These are phyloP conservation scores for Mortierella sp. DNA, from an alignment of 371 early-diverging fungal genomes.

Conservation along the genomic window DNA sequence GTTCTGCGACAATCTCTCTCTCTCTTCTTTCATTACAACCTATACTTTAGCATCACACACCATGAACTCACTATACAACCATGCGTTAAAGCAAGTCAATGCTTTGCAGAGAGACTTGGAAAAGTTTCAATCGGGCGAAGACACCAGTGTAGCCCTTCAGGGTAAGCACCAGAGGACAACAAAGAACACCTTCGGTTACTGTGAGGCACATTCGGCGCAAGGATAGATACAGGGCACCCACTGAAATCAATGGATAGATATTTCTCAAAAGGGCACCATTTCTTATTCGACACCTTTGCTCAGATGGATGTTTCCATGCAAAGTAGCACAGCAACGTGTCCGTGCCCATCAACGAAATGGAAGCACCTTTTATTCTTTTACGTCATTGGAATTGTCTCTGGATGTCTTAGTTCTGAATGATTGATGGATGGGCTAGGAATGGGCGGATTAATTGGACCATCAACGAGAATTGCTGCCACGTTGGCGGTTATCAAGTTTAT, in stretches of 20 bases:
- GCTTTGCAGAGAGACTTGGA: constrained; percentile 68
- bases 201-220: not conserved
- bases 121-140: constrained; percentile 70
- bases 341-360: constrained; percentile 3
- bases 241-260: not conserved
- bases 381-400: not conserved
- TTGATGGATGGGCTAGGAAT: not conserved
- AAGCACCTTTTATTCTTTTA: not conserved
- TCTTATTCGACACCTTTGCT: not conserved
- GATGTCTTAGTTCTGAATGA: not conserved
- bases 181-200: not conserved
- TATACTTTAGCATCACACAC: not conserved
- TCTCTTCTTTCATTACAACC: not conserved
- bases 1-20: not conserved
- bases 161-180: constrained; percentile 58
- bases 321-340: too few species aligned
- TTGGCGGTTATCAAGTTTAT: constrained; percentile 2
- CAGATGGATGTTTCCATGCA: not conserved
- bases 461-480: constrained; percentile 14
- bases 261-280: not conserved
- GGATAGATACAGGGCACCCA: not conserved
- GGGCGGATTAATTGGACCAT: too few species aligned
- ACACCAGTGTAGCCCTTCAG: constrained; percentile 71
- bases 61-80: constrained; percentile 77
- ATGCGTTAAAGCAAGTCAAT: constrained; percentile 71